A percentile compares a stretch with the other conserved stretches of the same genome.
Conservation (phyloP, 257 asterid genomes). For the Capsicum chinense region DNA sequence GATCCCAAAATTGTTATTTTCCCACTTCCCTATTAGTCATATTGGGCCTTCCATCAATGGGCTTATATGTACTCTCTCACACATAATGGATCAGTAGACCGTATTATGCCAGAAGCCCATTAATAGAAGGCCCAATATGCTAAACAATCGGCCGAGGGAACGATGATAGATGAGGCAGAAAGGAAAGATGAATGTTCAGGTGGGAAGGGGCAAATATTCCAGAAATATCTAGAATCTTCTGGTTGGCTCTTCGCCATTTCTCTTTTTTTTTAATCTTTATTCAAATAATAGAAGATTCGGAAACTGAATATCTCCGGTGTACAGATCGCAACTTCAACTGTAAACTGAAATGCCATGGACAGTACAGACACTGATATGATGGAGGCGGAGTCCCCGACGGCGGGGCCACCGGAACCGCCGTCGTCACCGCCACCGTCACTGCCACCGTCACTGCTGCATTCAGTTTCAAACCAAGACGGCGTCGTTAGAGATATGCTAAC, state of each 20-base stretch:
- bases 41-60: background rate
- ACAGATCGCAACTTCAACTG: background rate
- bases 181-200: constrained; percentile 16
- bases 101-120: background rate
- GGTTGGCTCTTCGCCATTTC: constrained; percentile 16
- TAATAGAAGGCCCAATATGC: background rate
- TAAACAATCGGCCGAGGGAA: background rate
- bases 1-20: too few species aligned
- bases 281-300: too few species aligned
- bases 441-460: constrained; percentile 31
- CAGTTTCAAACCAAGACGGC: constrained; percentile 47
- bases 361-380: constrained; percentile 68
- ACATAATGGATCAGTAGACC: background rate
- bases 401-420: constrained; percentile 35
- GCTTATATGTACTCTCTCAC: background rate
- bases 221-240: constrained; percentile 62
- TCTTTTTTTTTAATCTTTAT: background rate
- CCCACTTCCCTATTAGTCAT: too few species aligned
- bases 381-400: constrained; percentile 56
- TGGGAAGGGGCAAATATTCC: constrained; percentile 14
- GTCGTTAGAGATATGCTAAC: constrained; percentile 58
- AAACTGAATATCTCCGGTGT: too few species aligned
- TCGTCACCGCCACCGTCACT: background rate
- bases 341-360: constrained; percentile 60
- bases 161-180: constrained; percentile 16